A percentile compares a stretch with the other conserved stretches of the same genome.
Evolutionary conservation across 371 early-diverging fungal genomes (phyloP).

Genomic region (Mucor indicus): DNA sequence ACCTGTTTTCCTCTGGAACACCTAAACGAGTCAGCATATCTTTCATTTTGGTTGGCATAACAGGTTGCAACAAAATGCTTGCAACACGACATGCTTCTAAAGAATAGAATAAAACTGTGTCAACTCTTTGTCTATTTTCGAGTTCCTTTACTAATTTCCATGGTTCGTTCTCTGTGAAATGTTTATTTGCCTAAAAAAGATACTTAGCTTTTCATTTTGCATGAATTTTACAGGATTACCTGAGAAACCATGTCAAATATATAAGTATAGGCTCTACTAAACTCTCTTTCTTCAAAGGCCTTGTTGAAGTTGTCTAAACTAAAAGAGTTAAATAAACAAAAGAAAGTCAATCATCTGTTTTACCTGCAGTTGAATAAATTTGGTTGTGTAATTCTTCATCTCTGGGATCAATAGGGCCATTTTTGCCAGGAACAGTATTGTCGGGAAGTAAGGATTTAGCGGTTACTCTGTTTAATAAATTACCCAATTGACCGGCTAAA

Average conservation of each 20-base stretch:
- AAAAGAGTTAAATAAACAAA: too few relatives aligned
- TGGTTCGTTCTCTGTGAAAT: constrained; percentile 72
- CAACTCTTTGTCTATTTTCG: constrained; percentile 42
- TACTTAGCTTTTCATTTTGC: neutral
- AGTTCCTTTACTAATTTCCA: constrained; percentile 71
- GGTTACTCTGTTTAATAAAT: constrained; percentile 72
- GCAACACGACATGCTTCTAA: constrained; percentile 77
- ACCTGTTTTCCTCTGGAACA: constrained; percentile 47
- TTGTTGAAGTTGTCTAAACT: constrained; percentile 25
- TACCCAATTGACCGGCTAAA: constrained; percentile 86
- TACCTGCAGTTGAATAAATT: constrained; percentile 45
- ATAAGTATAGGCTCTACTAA: constrained; percentile 47
- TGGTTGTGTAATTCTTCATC: constrained; percentile 38
- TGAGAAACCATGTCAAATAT: constrained; percentile 58
- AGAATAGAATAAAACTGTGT: constrained; percentile 66
- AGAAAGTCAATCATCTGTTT: too few relatives aligned
- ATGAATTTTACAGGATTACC: constrained; percentile 25
- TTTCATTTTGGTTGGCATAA: constrained; percentile 80
- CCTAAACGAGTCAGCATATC: constrained; percentile 63
- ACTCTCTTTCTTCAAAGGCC: constrained; percentile 45
- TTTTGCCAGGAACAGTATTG: constrained; percentile 38
- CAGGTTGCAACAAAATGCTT: constrained; percentile 77
- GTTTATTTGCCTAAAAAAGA: constrained; percentile 61
- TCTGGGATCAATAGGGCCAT: constrained; percentile 15
- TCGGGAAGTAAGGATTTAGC: constrained; percentile 56